Conservation (phyloP, 2,329 filamentous ascomycete genomes). For the Ophiostoma australiae region DNA sequence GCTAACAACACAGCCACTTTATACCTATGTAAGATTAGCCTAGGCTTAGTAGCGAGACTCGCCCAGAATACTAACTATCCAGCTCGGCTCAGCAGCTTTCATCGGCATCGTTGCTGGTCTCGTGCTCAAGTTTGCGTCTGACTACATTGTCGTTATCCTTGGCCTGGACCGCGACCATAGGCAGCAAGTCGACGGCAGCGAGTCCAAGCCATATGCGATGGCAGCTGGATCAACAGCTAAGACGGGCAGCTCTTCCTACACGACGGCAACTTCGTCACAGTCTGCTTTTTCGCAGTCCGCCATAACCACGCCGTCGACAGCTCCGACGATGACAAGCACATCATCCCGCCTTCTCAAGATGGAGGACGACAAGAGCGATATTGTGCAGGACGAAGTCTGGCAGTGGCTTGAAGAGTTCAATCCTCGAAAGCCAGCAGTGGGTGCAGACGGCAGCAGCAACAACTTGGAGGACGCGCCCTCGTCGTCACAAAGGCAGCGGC, state of each 20-base stretch:
- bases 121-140: conserved; percentile 53
- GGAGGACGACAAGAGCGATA: conserved; percentile 14
- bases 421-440: conserved; percentile 13
- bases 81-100: conserved; percentile 58
- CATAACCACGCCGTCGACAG: background rate
- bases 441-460: background rate
- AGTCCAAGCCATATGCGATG: background rate
- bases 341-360: background rate
- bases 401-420: conserved; percentile 28
- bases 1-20: conserved; percentile 37
- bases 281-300: background rate
- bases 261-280: background rate
- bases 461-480: background rate
- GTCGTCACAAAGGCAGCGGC: background rate
- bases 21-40: conserved; percentile 39
- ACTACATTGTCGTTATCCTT: conserved; percentile 49
- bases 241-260: background rate
- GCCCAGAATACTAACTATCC: background rate
- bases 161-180: conserved; percentile 35
- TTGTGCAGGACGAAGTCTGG: conserved; percentile 26
- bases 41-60: background rate
- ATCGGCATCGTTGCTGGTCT: conserved; percentile 62
- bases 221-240: background rate
- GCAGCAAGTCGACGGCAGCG: no score
- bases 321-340: background rate